A percentile compares a stretch with the other conserved stretches of the same genome.
Evolutionary conservation across 1,284 basidiomycete genomes (phyloP).

Genomic region (Apiotrichum siamense): DNA sequence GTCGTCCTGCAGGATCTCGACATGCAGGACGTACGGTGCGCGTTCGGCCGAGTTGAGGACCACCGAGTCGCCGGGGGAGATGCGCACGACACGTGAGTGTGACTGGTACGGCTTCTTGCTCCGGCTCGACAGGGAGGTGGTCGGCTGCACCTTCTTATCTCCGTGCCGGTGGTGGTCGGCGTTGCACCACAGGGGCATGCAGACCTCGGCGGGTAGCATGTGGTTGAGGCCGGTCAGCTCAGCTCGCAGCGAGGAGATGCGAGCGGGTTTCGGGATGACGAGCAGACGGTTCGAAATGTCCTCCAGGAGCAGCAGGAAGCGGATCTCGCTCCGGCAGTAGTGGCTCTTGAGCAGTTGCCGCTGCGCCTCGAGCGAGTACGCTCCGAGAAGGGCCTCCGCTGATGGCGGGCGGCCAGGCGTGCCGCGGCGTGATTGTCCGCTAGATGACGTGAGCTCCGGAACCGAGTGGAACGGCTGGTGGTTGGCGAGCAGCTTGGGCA

Average conservation of each 20-base stretch:
- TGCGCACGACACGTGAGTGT: slow-evolving; percentile 93
- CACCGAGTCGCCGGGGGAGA: slow-evolving; percentile 95
- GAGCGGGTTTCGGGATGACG: slow-evolving; percentile 86
- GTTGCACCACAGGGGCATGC: slow-evolving; percentile 93
- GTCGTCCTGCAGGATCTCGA: slow-evolving; percentile 87
- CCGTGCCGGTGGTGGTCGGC: slow-evolving; percentile 52
- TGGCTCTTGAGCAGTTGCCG: slow-evolving; percentile 72
- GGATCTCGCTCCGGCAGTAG: slow-evolving; percentile 87
- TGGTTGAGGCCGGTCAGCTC: slow-evolving; percentile 95
- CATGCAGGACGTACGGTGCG: slow-evolving; percentile 86
- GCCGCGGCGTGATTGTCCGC: slow-evolving; percentile 50
- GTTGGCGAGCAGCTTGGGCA: slow-evolving; percentile 1
- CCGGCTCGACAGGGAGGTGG: neutral
- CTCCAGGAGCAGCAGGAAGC: slow-evolving; percentile 82
- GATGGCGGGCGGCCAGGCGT: slow-evolving; percentile 46
- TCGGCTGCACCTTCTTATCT: slow-evolving; percentile 11
- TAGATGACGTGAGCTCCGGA: slow-evolving; percentile 54
- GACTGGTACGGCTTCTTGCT: slow-evolving; percentile 51
- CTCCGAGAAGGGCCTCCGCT: slow-evolving; percentile 48
- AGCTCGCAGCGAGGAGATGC: slow-evolving; percentile 89
- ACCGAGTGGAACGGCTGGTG: slow-evolving; percentile 52
- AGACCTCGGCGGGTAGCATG: slow-evolving; percentile 82
- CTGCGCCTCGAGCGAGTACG: slow-evolving; percentile 64
- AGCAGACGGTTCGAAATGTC: slow-evolving; percentile 88
- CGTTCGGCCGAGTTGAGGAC: slow-evolving; percentile 97